Percentiles rank a stretch among this genome's conserved stretches.
Evolutionary conservation across 768 basidiomycete genomes (phyloP).

Genomic region (Clavulina sp.): DNA sequence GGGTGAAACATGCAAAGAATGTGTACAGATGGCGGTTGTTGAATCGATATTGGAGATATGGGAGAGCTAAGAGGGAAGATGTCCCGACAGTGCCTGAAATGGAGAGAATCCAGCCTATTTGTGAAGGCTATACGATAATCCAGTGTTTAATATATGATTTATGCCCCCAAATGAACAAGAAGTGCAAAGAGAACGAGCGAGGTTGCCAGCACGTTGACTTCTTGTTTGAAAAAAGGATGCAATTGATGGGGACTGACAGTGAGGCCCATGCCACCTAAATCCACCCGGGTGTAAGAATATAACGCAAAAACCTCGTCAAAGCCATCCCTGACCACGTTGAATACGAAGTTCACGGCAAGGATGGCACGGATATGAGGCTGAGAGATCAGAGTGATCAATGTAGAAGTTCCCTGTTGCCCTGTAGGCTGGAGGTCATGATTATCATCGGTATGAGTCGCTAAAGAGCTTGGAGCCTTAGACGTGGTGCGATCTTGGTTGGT

Average conservation of each 20-base stretch:
- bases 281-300: constrained; percentile 44
- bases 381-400: constrained; percentile 3
- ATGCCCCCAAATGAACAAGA: no score
- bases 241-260: constrained; percentile 33
- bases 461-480: no score
- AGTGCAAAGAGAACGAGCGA: no score
- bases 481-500: no score
- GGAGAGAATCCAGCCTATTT: background rate
- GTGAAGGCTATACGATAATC: background rate
- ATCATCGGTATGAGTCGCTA: background rate
- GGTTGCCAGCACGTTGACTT: no score
- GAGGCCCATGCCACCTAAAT: constrained; percentile 39
- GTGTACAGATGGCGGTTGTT: constrained; percentile 7
- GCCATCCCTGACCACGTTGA: constrained; percentile 31
- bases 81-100: background rate
- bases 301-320: constrained; percentile 55
- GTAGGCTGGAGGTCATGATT: no score
- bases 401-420: background rate
- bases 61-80: background rate
- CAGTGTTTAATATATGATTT: no score
- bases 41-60: background rate
- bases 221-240: no score
- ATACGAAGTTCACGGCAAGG: constrained; percentile 16
- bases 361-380: constrained; percentile 6
- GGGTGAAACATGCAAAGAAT: constrained; percentile 10